These are phyloP conservation scores for Aspergillaceae sp. DNA, from an alignment of 2,329 filamentous ascomycete genomes.

Conservation along the genomic window DNA sequence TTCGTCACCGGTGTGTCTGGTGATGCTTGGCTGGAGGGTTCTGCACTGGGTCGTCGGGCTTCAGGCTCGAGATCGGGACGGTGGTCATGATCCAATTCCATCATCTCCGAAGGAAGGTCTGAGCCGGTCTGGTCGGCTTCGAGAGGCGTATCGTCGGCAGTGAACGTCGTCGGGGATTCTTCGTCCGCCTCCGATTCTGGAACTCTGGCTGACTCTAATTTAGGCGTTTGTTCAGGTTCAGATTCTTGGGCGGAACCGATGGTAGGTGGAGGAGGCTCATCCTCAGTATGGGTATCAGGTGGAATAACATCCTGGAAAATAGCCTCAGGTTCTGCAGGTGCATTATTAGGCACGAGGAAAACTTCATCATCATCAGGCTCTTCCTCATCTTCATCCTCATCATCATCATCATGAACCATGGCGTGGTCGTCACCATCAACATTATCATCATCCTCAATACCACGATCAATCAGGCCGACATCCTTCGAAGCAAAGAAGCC, in stretches of 20 bases:
- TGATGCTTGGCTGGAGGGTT: slow-evolving; percentile 34
- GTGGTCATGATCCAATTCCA: slow-evolving; percentile 10
- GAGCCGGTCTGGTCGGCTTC: slow-evolving; percentile 7
- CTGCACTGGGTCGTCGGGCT: slow-evolving; percentile 18
- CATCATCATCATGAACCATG: slow-evolving; percentile 19
- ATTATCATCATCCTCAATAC: slow-evolving; percentile 14
- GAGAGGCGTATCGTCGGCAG: slow-evolving; percentile 1
- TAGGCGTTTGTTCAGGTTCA: slow-evolving; percentile 1
- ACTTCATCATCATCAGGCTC: slow-evolving; percentile 28
- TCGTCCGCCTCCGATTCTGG: slow-evolving; percentile 1
- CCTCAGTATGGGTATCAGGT: slow-evolving; percentile 6
- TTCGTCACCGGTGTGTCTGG: slow-evolving; percentile 37
- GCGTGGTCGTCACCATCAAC: slow-evolving; percentile 23
- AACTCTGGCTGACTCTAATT: neutral
- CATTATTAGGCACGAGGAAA: slow-evolving; percentile 22
- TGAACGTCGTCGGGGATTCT: neutral
- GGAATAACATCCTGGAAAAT: slow-evolving; percentile 1
- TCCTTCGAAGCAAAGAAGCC: slow-evolving; percentile 42
- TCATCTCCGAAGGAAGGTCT: slow-evolving; percentile 2
- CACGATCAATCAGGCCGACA: slow-evolving; percentile 10
- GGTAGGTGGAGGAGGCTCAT: slow-evolving; percentile 5
- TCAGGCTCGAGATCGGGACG: slow-evolving; percentile 8
- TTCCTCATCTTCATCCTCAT: slow-evolving; percentile 15
- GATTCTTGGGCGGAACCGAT: neutral
- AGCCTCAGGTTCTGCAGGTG: neutral